A percentile compares a stretch with the other conserved stretches of the same genome.
phyloP scores from a whole-genome alignment of 306 rosid species.

The Vigna hirtella region DNA sequence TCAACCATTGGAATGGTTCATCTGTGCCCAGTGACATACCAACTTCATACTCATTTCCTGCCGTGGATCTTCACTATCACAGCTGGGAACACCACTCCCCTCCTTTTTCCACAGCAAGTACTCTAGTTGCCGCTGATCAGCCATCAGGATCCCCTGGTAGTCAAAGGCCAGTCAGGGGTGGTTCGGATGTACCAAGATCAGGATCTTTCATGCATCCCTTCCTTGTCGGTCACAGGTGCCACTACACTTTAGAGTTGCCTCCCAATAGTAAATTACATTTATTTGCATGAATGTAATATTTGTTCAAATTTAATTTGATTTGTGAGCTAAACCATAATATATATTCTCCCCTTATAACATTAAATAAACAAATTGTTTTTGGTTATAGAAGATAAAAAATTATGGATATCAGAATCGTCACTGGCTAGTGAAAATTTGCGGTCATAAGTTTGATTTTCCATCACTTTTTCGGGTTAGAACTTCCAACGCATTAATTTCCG shows the following conservation, averaged over 20 bases:
- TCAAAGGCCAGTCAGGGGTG: constrained; percentile 80
- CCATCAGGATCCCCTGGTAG: constrained; percentile 65
- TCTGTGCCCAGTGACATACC: constrained; percentile 80
- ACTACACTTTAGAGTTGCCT: constrained; percentile 8
- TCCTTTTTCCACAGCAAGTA: constrained; percentile 73
- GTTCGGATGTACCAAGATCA: constrained; percentile 74
- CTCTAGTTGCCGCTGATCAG: constrained; percentile 69
- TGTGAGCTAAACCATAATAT: constrained; percentile 3
- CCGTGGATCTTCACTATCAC: constrained; percentile 87
- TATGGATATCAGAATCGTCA: constrained; percentile 7
- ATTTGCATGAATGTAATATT: not conserved
- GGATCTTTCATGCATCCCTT: constrained; percentile 88
- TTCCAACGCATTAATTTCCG: not conserved
- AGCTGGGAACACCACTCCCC: constrained; percentile 91
- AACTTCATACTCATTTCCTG: constrained; percentile 84
- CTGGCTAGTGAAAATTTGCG: constrained; percentile 17
- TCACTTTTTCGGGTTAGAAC: constrained; percentile 13
- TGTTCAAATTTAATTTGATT: constrained; percentile 5
- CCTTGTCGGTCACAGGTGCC: constrained; percentile 88
- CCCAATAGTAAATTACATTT: not conserved
- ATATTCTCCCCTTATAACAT: constrained; percentile 10
- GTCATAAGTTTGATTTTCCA: constrained; percentile 35
- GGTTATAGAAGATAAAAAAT: constrained; percentile 15
- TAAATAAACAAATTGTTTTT: not conserved
- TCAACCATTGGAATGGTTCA: constrained; percentile 81